These are phyloP conservation scores for Tetradesmus lagerheimii DNA, from an alignment of 139 green algal species.

Conservation along the genomic window DNA sequence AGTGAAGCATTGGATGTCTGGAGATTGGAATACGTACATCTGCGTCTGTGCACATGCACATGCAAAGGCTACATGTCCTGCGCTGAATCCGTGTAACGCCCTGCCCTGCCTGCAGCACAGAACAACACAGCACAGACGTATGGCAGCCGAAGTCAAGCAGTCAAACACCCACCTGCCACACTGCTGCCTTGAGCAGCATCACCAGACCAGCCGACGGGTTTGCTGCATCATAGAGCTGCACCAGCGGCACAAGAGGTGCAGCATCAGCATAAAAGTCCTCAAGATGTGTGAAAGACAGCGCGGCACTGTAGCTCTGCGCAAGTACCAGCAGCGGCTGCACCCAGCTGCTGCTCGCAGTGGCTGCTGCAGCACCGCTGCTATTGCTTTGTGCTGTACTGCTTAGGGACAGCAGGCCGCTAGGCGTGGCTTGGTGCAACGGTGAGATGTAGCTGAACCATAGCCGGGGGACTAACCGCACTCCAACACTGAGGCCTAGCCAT, in stretches of 20 bases:
- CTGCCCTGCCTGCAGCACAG: neutral
- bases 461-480: slow-evolving; percentile 6
- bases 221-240: slow-evolving; percentile 31
- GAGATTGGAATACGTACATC: neutral
- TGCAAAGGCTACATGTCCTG: neutral
- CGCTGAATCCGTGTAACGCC: neutral
- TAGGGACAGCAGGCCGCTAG: neutral
- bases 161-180: slow-evolving; percentile 45
- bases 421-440: neutral
- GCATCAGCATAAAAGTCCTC: slow-evolving; percentile 45
- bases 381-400: neutral
- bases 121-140: neutral
- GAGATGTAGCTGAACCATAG: slow-evolving; percentile 34
- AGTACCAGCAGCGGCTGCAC: slow-evolving; percentile 40
- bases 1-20: too few species aligned
- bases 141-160: neutral
- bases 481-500: slow-evolving; percentile 24
- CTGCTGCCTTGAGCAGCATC: slow-evolving; percentile 16
- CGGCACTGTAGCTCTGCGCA: neutral
- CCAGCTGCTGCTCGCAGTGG: slow-evolving; percentile 19
- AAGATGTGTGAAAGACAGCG: slow-evolving; percentile 2
- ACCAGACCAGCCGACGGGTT: slow-evolving; percentile 17
- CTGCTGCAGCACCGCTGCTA: slow-evolving; percentile 14
- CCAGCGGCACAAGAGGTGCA: slow-evolving; percentile 15
- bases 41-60: neutral